These are phyloP conservation scores for Phtheirospermum japonicum DNA, from an alignment of 257 asterid genomes.

Conservation along the genomic window DNA sequence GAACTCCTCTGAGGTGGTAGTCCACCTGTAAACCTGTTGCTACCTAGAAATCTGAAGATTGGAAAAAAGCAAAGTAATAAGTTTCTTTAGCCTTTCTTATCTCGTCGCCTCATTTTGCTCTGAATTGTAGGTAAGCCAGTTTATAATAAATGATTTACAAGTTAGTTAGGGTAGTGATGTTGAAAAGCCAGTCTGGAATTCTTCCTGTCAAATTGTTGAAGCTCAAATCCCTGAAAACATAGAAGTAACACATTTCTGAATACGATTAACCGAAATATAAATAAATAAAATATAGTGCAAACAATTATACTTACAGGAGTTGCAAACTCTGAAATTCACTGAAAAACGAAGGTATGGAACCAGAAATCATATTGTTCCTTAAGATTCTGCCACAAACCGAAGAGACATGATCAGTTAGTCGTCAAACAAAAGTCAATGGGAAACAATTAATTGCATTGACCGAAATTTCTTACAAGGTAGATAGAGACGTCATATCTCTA, in stretches of 20 bases:
- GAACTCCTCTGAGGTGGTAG: slow-evolving; percentile 52
- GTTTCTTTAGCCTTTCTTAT: neutral
- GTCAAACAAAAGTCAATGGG: neutral
- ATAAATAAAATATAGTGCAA: neutral
- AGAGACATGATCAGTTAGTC: neutral
- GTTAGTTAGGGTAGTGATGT: slow-evolving; percentile 41
- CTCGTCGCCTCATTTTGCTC: neutral
- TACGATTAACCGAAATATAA: neutral
- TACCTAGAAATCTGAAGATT: slow-evolving; percentile 72
- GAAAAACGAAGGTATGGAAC: slow-evolving; percentile 57
- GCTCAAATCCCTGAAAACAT: slow-evolving; percentile 76
- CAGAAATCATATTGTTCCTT: slow-evolving; percentile 73
- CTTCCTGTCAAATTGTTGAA: slow-evolving; percentile 66
- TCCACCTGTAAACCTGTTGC: slow-evolving; percentile 57
- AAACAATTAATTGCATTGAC: neutral
- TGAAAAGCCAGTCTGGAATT: slow-evolving; percentile 62
- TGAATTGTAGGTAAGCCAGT: neutral
- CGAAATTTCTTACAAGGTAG: slow-evolving; percentile 51
- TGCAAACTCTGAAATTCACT: slow-evolving; percentile 40
- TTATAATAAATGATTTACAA: slow-evolving; percentile 38
- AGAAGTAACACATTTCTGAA: neutral
- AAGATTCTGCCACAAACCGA: slow-evolving; percentile 43
- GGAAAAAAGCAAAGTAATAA: neutral
- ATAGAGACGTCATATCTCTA: slow-evolving; percentile 41
- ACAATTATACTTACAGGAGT: slow-evolving; percentile 5